Evolutionary conservation across 75 land plant species (phyloP).

Genomic region (Pinus albicaulis): DNA sequence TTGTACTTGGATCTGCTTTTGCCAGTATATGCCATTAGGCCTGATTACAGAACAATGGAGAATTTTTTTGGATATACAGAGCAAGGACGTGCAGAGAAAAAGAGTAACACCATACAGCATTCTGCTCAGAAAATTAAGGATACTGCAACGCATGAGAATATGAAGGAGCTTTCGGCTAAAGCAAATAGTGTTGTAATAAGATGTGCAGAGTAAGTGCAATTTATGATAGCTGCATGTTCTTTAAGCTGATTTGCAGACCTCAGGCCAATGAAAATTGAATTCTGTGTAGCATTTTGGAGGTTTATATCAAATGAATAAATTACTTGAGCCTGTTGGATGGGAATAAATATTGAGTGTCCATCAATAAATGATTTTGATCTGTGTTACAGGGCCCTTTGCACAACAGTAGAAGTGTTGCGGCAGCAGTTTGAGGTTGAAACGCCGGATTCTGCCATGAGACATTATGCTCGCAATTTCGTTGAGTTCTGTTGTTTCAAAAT

Average conservation of each 20-base stretch:
- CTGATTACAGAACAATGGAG: too few species aligned
- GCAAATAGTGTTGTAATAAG: neutral
- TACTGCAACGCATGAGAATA: neutral
- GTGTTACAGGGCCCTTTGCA: conserved; percentile 15
- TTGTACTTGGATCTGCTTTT: too few species aligned
- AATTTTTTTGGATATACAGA: too few species aligned
- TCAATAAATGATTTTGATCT: neutral
- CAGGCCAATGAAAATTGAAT: neutral
- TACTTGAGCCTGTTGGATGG: too few species aligned
- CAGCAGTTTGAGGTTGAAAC: conserved; percentile 35
- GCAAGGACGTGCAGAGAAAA: too few species aligned
- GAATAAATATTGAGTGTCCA: too few species aligned
- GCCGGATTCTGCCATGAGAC: neutral
- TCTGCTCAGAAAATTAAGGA: too few species aligned
- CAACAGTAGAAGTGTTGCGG: conserved; percentile 32
- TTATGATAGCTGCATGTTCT: too few species aligned
- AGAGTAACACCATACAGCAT: too few species aligned
- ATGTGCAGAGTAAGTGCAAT: neutral
- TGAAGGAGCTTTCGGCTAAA: conserved; percentile 5
- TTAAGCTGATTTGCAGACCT: neutral
- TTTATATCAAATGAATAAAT: neutral
- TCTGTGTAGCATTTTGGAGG: neutral
- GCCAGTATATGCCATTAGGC: too few species aligned
- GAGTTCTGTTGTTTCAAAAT: conserved; percentile 59
- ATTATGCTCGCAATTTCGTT: conserved; percentile 47